Evolutionary conservation across 257 asterid genomes (phyloP).

Genomic region (Rhazya stricta): DNA sequence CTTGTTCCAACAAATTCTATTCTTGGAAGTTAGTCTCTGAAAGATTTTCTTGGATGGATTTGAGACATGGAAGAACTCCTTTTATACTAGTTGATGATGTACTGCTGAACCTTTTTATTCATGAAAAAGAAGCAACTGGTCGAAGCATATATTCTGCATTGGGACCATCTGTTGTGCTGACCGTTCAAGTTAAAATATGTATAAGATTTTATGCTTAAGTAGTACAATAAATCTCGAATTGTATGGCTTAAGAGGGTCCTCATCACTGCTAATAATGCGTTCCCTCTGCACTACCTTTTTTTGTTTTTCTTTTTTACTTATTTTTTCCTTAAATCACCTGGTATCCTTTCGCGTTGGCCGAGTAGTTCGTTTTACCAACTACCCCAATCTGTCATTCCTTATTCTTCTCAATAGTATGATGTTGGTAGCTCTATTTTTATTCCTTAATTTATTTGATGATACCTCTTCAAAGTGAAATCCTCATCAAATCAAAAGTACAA

Average conservation of each 20-base stretch:
- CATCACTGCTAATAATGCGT: background rate
- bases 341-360: too few species aligned
- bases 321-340: too few species aligned
- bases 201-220: background rate
- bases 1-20: slow-evolving; percentile 4
- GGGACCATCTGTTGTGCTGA: background rate
- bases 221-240: background rate
- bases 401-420: background rate
- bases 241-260: background rate
- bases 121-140: background rate
- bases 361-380: too few species aligned
- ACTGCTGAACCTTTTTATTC: background rate
- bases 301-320: too few species aligned
- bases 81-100: slow-evolving; percentile 31
- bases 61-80: slow-evolving; percentile 4
- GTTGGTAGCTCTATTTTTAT: background rate
- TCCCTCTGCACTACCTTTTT: too few species aligned
- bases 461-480: background rate
- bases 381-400: too few species aligned
- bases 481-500: background rate
- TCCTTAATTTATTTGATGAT: background rate
- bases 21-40: background rate
- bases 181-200: background rate
- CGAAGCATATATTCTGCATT: slow-evolving; percentile 11
- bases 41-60: slow-evolving; percentile 21